Evolutionary conservation across 139 green algal species (phyloP), one percentile per base, ranked within the genome.

Genomic region (Raphidocelis subcapitata): DNA sequence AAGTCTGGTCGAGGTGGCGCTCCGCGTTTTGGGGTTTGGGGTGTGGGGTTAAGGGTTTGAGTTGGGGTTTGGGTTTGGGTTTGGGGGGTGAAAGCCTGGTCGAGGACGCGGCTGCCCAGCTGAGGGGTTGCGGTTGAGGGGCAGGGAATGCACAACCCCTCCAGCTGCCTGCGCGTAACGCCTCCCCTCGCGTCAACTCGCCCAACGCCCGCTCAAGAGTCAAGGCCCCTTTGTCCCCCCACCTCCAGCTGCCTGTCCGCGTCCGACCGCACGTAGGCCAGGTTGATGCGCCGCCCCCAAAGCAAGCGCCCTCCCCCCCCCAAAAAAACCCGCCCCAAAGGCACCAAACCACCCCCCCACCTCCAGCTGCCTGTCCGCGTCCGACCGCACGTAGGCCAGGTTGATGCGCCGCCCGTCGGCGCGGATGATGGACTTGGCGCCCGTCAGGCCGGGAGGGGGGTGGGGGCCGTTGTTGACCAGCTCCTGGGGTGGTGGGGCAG

Each of bases 391-490:
- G 81, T 88, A 97, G 5, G 88, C 81, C 81, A 99, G 84, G 80
- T 98, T 96, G 69, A 98, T 79, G 57, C 96, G 90, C 55, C 93
- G 87, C 24, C 96, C 96, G 67, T 99, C 96, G 68, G 94, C 91
- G 28, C 94, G 86, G 65, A 99, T 94, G 83, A 99, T 99, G 87
- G 91, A 97, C 74, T 93, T 94, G 21, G 95, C 96, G 24, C 96
- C 96, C 35, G 92, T 98, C 84, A 97, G 77, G 18, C 96, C 96
- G 1, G 95, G 87, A 0, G 93, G 96, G 21, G 96, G 94, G 78
- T 98, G 89, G 0, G 96, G 96, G 2, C 96, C 96, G 72, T 96
- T 93, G 73, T 98, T 91, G 64, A 99, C 96, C 64, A 99, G 84
- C 82, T 89, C 74, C 70, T 92, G 84, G 84, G 98, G 83, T n/a